Percentiles rank a stretch among this genome's conserved stretches.
Conservation (phyloP, 345 rosid species). For the Triadica sebifera region DNA sequence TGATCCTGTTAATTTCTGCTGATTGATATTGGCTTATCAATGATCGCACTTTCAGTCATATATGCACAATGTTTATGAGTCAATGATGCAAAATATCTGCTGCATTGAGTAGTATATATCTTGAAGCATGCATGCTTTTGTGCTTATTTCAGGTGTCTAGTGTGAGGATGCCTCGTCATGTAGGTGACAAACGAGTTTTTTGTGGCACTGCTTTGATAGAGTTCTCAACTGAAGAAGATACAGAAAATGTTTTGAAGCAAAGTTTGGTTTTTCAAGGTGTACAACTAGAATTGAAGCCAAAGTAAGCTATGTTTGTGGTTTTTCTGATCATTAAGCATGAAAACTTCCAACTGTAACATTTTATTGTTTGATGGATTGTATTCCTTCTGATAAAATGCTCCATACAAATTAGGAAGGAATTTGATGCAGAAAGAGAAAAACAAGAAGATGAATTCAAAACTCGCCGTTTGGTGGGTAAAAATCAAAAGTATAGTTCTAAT, state of each 20-base stretch:
- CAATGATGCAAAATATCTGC: neutral
- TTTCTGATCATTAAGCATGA: neutral
- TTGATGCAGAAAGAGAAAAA: conserved; percentile 67
- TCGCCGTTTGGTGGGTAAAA: conserved; percentile 35
- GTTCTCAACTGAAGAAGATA: conserved; percentile 73
- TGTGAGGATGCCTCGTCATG: conserved; percentile 89
- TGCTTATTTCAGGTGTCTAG: conserved; percentile 60
- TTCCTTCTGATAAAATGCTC: neutral
- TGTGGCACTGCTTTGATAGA: conserved; percentile 87
- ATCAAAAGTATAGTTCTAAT: conserved; percentile 44
- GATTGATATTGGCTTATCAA: neutral
- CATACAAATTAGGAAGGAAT: conserved; percentile 60
- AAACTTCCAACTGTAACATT: neutral
- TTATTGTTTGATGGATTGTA: neutral
- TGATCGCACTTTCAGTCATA: neutral
- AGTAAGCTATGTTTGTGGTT: conserved; percentile 45
- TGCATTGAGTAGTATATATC: neutral
- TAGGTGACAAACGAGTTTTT: conserved; percentile 61
- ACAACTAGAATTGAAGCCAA: conserved; percentile 69
- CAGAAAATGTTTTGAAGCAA: conserved; percentile 53
- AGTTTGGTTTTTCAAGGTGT: conserved; percentile 65
- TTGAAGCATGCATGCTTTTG: conserved; percentile 4
- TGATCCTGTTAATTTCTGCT: neutral
- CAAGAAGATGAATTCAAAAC: conserved; percentile 46
- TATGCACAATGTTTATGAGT: neutral